Evolutionary conservation across 768 basidiomycete genomes (phyloP), one percentile per base, ranked within the genome.

Genomic region (Termitomyces sp.): DNA sequence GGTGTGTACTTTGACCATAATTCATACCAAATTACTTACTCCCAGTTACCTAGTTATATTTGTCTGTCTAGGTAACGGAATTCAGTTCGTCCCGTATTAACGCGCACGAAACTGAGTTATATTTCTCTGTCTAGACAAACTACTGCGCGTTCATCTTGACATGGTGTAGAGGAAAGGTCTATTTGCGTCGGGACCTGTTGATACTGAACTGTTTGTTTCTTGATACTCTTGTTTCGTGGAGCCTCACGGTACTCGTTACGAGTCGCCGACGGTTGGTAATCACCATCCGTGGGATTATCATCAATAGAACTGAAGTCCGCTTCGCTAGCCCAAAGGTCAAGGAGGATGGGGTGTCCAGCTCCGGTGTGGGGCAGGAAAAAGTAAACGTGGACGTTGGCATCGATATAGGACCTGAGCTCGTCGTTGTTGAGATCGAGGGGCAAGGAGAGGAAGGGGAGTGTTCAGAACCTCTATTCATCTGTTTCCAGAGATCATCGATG

Each of bases 281-380:
- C 58, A 9, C 34, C 61, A 48, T 66, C 63, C 30, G 44, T 47
- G 18, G 31, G 33, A 11, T 61, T 58, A 39, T 60, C 65, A 13
- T 54, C 54, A 20, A 51, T 47, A 27, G 54, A 58, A 41, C 27
- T 50, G 5, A 36, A 6, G 15, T 61, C 58, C 44, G n/a, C 3
- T 18, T 54, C 55, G 24, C 36, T 31, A 12, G 59, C 61, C 52
- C 57, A 58, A 34, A 55, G 12, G 20, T 56, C 56, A 18, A 65
- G 15, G 51, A 47, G 8, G 36, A 36, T 3, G n/a, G 33, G 15
- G 20, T 42, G 6, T 48, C 55, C 13, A 13, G 39, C 27, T 58
- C 57, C 20, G 56, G 42, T 4, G 55, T 47, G 7, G 52, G 41
- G 18, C 37, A 61, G 20, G 54, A 34, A 37, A 57, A 58, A 18